Evolutionary conservation across 1,139 yeast genomes (phyloP), one percentile per base, ranked within the genome.

Genomic region (Lodderomyces pseudojiufengensis): DNA sequence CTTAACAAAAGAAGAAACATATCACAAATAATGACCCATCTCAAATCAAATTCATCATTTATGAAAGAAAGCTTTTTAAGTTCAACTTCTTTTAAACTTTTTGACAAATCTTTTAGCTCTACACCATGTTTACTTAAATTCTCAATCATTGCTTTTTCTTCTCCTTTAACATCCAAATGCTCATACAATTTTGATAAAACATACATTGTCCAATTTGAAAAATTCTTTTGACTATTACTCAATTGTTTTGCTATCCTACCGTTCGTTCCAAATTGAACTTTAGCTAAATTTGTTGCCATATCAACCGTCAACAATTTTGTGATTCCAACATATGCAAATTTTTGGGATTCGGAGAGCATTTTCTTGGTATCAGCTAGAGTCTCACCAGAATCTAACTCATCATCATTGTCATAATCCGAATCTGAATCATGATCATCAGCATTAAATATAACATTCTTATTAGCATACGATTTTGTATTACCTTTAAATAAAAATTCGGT

Each of bases 21-120:
- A 56, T 94, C 98, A 59, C 98, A 94, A 1, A 92, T 65, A 7
- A 92, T 73, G 0, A 96, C 90, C 98, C 98, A 92, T 26, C 92
- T 77, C 27, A 92, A 74, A 52, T 90, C 96, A 39, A 88, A 76
- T 9, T 41, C 50, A 4, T 38, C 42, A 9, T 50, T 50, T 7
- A 42, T 15, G 9, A 33, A 41, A 13, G 39, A 39, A 25, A 42
- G 27, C 35, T 70, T 68, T 9, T 73, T 63, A 5, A 57, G 50
- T 27, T 67, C 69, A 5, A 64, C 61, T 11, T 71, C 68, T 39
- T 63, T 62, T 15, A 84, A 59, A 32, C 84, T 76, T 13, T 73
- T 73, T 2, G 85, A 69, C 38, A 94, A 66, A 57, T 92, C 98
- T 2, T 58, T 52, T 0, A 86, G 78, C 44, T 78, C 78, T 12